Base-by-base conservation (phyloP, 495 filamentous ascomycete genomes). In the Monascus purpureus region DNA sequence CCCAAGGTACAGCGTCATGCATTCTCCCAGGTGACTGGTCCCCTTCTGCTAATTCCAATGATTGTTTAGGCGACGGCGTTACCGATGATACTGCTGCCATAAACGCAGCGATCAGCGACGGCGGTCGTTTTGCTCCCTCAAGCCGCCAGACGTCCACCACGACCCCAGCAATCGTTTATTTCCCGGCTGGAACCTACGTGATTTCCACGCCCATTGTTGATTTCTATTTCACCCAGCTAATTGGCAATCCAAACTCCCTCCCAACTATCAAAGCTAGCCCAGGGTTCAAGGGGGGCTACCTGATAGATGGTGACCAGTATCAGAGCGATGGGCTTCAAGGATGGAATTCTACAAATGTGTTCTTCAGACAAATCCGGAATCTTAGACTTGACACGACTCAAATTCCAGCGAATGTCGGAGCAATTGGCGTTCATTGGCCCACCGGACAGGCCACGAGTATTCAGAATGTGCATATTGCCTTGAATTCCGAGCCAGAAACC, bases 331-430 rank as follows among this genome's bases (percentile, higher is more conserved):
- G 49, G n/a, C 45, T 57, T 8, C 52, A 59, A 19, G 61, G 56
- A 14, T 82, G 67, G 57, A 65, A 53, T 18, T 52, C 52, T 19
- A 82, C 77, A 12, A 86, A 80, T 39, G 71, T 81, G 16, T 90
- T 90, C 56, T 86, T 68, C 48, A 62, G 82, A 22, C 79, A 84
- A 40, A 65, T 90, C 31, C 65, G 80, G 19, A 90, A 90, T 43
- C 68, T 90, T 31, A 64, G 83, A 35, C 57, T 90, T 17, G 82
- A 90, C 45, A 68, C 72, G 27, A 86, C 77, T 3, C 55, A 42
- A 18, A 69, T 86, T 23, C 63, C 74, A 1, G 64, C 51, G 0
- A 65, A 43, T 5, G 50, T 54, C 2, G 61, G 61, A 6, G 67
- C 70, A 1, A 66, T 60, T 20, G 80, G 78, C 23, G 77, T 90